Evolutionary conservation across 176 grass and related monocot species (phyloP).

Genomic region (Oryza officinalis): DNA sequence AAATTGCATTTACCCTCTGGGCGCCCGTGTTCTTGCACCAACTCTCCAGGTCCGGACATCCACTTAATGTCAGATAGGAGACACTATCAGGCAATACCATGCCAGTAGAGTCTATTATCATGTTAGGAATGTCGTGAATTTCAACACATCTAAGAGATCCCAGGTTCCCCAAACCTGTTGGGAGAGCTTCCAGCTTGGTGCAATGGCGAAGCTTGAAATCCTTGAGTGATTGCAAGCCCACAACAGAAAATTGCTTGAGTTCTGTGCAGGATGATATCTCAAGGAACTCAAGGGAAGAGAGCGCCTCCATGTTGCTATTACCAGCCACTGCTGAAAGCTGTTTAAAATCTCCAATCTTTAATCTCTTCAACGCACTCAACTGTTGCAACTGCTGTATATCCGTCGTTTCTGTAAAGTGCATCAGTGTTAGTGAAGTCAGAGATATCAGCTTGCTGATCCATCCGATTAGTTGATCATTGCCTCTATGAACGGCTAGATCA

Average conservation of each 20-base stretch:
- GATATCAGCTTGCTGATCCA: constrained; percentile 22
- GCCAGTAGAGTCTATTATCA: neutral
- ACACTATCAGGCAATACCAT: constrained; percentile 8
- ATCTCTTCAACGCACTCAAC: constrained; percentile 13
- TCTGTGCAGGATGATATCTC: constrained; percentile 32
- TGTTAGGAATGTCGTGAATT: constrained; percentile 13
- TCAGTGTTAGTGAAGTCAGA: constrained; percentile 25
- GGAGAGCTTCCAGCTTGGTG: constrained; percentile 3
- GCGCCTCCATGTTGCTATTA: neutral
- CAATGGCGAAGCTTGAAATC: constrained; percentile 25
- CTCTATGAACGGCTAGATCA: neutral
- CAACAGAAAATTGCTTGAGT: neutral
- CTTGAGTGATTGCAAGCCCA: constrained; percentile 14
- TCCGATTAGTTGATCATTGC: constrained; percentile 12
- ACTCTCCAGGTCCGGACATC: constrained; percentile 5
- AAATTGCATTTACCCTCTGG: neutral
- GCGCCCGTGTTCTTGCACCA: neutral
- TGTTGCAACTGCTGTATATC: neutral
- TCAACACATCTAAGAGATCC: neutral
- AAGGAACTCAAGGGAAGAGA: constrained; percentile 23
- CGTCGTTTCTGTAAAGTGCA: neutral
- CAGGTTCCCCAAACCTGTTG: constrained; percentile 1
- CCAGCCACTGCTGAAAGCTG: neutral
- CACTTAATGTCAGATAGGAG: constrained; percentile 13
- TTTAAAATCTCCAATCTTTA: constrained; percentile 20